Conservation (phyloP, 768 basidiomycete genomes). For the Russula foetens region DNA sequence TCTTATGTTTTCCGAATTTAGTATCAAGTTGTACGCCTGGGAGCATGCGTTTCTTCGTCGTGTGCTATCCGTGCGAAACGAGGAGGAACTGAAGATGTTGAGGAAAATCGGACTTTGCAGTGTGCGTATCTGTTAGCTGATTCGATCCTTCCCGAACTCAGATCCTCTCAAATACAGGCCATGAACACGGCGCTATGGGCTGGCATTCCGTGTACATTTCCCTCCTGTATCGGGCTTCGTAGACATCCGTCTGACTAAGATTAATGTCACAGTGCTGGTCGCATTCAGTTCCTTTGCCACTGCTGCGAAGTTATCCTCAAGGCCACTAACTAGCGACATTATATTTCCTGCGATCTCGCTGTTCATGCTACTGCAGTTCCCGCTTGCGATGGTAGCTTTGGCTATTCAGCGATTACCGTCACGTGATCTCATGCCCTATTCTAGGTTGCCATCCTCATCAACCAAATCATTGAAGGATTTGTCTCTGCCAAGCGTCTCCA, state of each 20-base stretch:
- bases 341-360: constrained; percentile 95
- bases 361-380: constrained; percentile 83
- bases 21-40: constrained; percentile 92
- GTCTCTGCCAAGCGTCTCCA: constrained; percentile 79
- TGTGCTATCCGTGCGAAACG: constrained; percentile 72
- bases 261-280: constrained; percentile 43
- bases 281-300: constrained; percentile 78
- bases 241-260: neutral
- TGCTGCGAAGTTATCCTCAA: constrained; percentile 51
- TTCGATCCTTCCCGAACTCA: too few relatives aligned
- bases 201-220: constrained; percentile 46
- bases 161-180: constrained; percentile 31
- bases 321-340: constrained; percentile 77
- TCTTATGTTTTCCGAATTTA: constrained; percentile 23
- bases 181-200: constrained; percentile 57
- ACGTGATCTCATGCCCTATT: neutral
- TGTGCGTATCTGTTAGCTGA: constrained; percentile 31
- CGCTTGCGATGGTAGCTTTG: constrained; percentile 65
- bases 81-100: constrained; percentile 74
- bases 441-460: constrained; percentile 63
- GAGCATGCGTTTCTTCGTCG: constrained; percentile 82
- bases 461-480: constrained; percentile 76
- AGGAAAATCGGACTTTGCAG: constrained; percentile 72
- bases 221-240: neutral
- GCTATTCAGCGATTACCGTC: neutral